phyloP scores from a whole-genome alignment of 73 alveolate species.

The Tetrahymena thermophila region DNA sequence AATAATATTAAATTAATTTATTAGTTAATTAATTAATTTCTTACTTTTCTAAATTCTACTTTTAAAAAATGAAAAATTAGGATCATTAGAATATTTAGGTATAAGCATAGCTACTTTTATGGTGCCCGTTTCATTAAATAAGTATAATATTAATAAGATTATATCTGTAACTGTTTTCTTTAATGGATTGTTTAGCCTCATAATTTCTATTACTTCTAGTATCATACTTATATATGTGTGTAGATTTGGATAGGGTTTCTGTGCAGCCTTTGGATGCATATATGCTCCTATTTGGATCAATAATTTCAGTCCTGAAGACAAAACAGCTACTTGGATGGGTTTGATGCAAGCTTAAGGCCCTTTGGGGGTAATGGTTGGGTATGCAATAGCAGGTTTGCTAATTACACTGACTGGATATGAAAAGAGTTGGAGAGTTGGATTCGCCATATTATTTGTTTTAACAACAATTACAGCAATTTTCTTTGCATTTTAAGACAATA shows the following conservation, averaged over 20 bases:
- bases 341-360: constrained; percentile 75
- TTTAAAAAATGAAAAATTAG: constrained; percentile 37
- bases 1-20: too few relatives aligned
- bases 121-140: constrained; percentile 67
- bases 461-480: constrained; percentile 59
- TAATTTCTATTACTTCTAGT: constrained; percentile 53
- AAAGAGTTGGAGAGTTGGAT: constrained; percentile 83
- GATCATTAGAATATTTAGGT: constrained; percentile 86
- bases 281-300: constrained; percentile 96
- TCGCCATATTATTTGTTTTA: constrained; percentile 70
- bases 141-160: constrained; percentile 59
- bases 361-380: constrained; percentile 85
- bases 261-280: constrained; percentile 79
- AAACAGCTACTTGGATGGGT: constrained; percentile 94
- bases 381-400: constrained; percentile 63
- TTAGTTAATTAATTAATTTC: too few relatives aligned
- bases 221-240: constrained; percentile 52
- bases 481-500: constrained; percentile 57
- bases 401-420: constrained; percentile 45
- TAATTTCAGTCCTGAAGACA: constrained; percentile 79
- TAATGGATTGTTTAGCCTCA: constrained; percentile 61
- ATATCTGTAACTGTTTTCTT: constrained; percentile 54
- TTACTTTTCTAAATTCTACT: neutral
- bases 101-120: constrained; percentile 65
- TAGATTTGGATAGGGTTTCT: constrained; percentile 81